These are phyloP conservation scores for Pseudocercospora pini-densiflorae DNA, from an alignment of 2,329 filamentous ascomycete genomes.

Conservation along the genomic window DNA sequence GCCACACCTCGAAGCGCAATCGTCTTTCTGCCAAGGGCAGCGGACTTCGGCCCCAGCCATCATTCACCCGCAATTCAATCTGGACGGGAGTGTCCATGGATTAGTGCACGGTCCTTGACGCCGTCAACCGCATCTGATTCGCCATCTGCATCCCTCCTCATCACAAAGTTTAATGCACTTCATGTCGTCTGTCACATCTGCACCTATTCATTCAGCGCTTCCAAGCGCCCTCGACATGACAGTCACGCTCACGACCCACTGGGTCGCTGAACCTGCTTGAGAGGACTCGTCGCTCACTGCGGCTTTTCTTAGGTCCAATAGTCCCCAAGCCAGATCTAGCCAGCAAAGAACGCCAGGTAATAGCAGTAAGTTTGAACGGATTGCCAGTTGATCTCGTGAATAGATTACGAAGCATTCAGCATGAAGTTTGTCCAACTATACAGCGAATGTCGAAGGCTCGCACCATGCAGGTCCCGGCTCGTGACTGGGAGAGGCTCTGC, in stretches of 20 bases:
- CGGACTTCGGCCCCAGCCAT: constrained; percentile 1
- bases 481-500: constrained; percentile 4
- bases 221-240: constrained; percentile 15
- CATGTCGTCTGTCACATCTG: constrained; percentile 13
- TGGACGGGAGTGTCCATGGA: background rate
- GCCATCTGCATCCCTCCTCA: constrained; percentile 12
- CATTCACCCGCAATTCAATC: constrained; percentile 6
- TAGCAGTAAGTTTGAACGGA: background rate
- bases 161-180: constrained; percentile 16
- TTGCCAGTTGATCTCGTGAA: constrained; percentile 2
- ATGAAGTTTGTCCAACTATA: background rate
- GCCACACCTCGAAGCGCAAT: background rate
- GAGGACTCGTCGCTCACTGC: constrained; percentile 9
- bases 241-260: constrained; percentile 29
- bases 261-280: constrained; percentile 17
- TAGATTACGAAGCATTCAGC: background rate
- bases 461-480: constrained; percentile 20
- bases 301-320: constrained; percentile 12
- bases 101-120: background rate
- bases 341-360: background rate
- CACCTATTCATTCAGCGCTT: constrained; percentile 27
- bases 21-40: background rate
- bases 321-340: constrained; percentile 1
- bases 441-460: background rate
- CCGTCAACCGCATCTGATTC: constrained; percentile 10